These are phyloP conservation scores for Helicocarpus griseus DNA, from an alignment of 2,329 filamentous ascomycete species.

Conservation along the genomic window DNA sequence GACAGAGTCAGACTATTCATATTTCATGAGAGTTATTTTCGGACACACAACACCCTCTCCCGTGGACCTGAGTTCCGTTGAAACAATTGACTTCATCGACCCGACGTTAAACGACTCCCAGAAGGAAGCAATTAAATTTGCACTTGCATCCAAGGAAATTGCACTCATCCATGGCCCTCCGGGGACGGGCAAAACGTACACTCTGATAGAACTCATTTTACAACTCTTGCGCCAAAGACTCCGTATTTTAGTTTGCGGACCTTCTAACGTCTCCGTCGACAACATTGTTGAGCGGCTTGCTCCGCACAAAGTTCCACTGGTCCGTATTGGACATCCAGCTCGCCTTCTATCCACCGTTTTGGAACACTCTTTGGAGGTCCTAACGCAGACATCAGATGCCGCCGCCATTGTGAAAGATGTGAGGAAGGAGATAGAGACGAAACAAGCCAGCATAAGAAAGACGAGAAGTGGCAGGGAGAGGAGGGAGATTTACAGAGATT, in stretches of 20 bases:
- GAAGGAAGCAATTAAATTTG: slow-evolving; percentile 63
- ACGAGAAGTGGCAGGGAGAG: slow-evolving; percentile 71
- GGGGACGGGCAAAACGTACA: slow-evolving; percentile 95
- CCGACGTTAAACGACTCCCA: slow-evolving; percentile 52
- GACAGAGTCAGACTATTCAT: slow-evolving; percentile 45
- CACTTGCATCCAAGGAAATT: slow-evolving; percentile 69
- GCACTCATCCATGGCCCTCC: slow-evolving; percentile 91
- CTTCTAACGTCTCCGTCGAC: slow-evolving; percentile 94
- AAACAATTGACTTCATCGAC: slow-evolving; percentile 45
- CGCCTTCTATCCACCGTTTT: slow-evolving; percentile 80
- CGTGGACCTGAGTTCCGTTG: slow-evolving; percentile 36
- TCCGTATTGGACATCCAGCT: slow-evolving; percentile 87
- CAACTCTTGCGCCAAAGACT: slow-evolving; percentile 67
- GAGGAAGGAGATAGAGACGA: slow-evolving; percentile 82
- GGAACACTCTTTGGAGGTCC: slow-evolving; percentile 79
- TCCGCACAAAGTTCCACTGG: slow-evolving; percentile 72
- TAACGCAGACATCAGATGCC: slow-evolving; percentile 83
- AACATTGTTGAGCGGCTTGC: slow-evolving; percentile 92
- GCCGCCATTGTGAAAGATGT: slow-evolving; percentile 85
- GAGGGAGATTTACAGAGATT: slow-evolving; percentile 69
- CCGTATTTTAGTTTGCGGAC: slow-evolving; percentile 84
- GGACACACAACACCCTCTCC: slow-evolving; percentile 47
- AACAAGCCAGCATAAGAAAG: slow-evolving; percentile 81
- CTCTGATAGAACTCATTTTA: slow-evolving; percentile 87
- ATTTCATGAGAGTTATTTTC: slow-evolving; percentile 52